Evolutionary conservation across 2,329 filamentous ascomycete species (phyloP).

Genomic region (Dactylellina haptotyla): DNA sequence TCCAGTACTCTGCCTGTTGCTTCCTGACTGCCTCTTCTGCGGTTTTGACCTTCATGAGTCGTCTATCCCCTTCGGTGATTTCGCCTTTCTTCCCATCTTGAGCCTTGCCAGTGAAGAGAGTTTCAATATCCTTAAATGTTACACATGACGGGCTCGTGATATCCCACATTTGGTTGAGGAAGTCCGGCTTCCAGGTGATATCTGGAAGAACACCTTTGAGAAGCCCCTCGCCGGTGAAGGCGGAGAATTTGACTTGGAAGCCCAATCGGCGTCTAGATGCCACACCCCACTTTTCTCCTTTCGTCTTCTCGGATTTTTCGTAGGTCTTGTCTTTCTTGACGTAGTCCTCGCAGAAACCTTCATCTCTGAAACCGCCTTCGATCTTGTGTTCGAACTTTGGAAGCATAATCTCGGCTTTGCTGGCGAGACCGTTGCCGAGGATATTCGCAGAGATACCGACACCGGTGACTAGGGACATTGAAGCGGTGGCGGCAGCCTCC

Average conservation of each 20-base stretch:
- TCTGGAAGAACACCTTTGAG: conserved; percentile 2
- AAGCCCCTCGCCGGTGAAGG: background rate
- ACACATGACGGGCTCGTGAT: background rate
- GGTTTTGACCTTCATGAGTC: background rate
- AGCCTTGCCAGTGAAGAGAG: background rate
- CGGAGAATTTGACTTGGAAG: conserved; percentile 2
- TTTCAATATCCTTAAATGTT: background rate
- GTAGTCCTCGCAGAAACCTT: background rate
- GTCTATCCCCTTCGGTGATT: background rate
- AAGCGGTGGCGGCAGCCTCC: background rate
- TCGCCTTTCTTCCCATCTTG: background rate
- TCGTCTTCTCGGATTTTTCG: background rate
- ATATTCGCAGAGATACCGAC: background rate
- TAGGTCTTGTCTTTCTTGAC: too few species aligned
- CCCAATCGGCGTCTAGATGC: background rate
- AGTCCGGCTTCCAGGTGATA: conserved; percentile 1
- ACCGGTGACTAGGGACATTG: background rate
- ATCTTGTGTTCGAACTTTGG: conserved; percentile 14
- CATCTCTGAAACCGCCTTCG: background rate
- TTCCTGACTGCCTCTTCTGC: background rate
- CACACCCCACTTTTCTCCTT: background rate
- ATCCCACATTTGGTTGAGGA: conserved; percentile 2
- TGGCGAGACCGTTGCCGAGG: background rate
- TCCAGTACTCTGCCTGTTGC: background rate
- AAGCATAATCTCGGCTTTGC: background rate